Evolutionary conservation across 2,329 filamentous ascomycete genomes (phyloP).

Genomic region (Trichophyton mentagrophytes): DNA sequence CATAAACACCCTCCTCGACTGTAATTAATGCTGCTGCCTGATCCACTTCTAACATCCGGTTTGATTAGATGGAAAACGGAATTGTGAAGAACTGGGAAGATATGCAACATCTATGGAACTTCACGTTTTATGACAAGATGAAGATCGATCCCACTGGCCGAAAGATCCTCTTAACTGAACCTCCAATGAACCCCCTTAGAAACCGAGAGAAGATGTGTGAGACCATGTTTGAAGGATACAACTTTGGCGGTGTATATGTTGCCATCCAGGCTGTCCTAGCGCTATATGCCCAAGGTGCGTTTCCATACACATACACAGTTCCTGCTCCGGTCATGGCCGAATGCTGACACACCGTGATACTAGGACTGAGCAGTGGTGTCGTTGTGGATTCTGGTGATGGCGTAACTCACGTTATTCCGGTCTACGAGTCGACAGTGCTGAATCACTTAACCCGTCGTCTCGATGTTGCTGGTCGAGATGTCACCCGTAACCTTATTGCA

Average conservation of each 20-base stretch:
- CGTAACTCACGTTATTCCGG: constrained; percentile 95
- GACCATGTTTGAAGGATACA: constrained; percentile 97
- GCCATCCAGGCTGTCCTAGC: constrained; percentile 95
- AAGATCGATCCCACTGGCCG: constrained; percentile 77
- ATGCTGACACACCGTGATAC: background rate
- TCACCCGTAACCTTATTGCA: constrained; percentile 95
- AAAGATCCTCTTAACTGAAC: constrained; percentile 95
- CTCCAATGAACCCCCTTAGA: constrained; percentile 92
- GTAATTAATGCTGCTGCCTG: background rate
- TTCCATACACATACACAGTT: background rate
- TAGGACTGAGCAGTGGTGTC: constrained; percentile 80
- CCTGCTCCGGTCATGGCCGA: background rate
- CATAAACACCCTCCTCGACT: background rate
- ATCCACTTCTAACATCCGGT: background rate
- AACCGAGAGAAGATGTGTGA: constrained; percentile 98
- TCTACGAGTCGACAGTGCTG: constrained; percentile 94
- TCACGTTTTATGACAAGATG: constrained; percentile 97
- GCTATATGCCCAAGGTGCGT: constrained; percentile 81
- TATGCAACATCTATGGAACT: constrained; percentile 99
- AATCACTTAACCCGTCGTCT: constrained; percentile 91
- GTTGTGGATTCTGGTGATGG: constrained; percentile 97
- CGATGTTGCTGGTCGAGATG: constrained; percentile 90
- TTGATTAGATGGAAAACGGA: constrained; percentile 81
- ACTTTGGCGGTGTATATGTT: constrained; percentile 92
- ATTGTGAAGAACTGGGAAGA: constrained; percentile 99